Base-by-base conservation (phyloP, 306 rosid genomes). In the Argentina anserina region DNA sequence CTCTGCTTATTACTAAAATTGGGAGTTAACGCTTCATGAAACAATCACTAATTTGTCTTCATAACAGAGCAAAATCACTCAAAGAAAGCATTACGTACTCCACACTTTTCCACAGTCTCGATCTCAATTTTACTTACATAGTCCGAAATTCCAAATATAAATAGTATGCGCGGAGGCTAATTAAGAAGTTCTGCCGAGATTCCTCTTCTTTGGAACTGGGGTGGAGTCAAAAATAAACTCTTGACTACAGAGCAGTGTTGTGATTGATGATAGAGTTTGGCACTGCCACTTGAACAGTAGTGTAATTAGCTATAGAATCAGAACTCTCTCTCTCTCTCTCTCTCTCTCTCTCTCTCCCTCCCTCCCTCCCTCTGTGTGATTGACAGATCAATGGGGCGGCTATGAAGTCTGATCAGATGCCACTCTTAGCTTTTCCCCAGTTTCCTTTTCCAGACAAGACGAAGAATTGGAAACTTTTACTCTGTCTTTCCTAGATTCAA, bases 381-480 rank as follows among this genome's bases (percentile, higher is more conserved):
- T 60, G 75, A 72, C 67, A 72, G 21, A 41, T 56, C 75, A 58
- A 72, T 40, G 43, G 29, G 67, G 75, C 42, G 75, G 67, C 75
- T 25, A 71, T 55, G 53, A 71, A 55, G 66, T 71, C 65, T 71
- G 76, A 56, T 41, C 55, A 72, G 67, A 28, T 13, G 34, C 31
- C 67, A 58, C 55, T 26, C 40, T 26, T 55, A 29, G 56, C 67
- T 58, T 40, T 72, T 31, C 76, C 31, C 15, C 67, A 20, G 43
- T 42, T 58, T 17, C 74, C 39, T 58, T 58, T 72, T 59, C 7
- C 42, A 28, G 76, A 72, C 76, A 41, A 72, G 76, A 72, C 67
- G 67, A 72, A 41, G 56, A 21, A 17, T 41, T 28, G 58, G 67
- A 40, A 72, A 72, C 49, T 58, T 28, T 58, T 58, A 58, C 76